phyloP scores from a whole-genome alignment of 106 monocot genomes.

The Dioscorea zingiberensis region DNA sequence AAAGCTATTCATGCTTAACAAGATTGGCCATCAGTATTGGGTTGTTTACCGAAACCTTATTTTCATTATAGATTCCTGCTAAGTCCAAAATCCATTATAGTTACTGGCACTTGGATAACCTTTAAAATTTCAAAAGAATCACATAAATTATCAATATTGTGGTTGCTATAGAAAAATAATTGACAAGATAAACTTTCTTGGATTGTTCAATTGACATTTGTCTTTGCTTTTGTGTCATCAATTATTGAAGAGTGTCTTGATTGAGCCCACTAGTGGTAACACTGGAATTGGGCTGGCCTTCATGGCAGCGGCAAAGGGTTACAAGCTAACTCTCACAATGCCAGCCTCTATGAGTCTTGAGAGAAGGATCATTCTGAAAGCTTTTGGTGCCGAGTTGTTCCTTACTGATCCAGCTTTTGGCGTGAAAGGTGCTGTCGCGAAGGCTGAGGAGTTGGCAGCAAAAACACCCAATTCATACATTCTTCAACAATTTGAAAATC shows the following conservation, averaged over 20 bases:
- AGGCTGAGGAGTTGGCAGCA: constrained; percentile 50
- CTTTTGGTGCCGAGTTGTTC: constrained; percentile 60
- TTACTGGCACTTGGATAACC: no score
- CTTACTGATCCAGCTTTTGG: constrained; percentile 53
- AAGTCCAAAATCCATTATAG: neutral
- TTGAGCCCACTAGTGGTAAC: constrained; percentile 74
- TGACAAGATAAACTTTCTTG: neutral
- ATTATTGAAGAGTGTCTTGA: constrained; percentile 47
- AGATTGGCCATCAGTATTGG: no score
- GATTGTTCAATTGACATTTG: neutral
- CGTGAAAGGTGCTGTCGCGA: constrained; percentile 54
- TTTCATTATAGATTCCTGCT: neutral
- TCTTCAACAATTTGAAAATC: constrained; percentile 72
- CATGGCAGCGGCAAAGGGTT: constrained; percentile 74
- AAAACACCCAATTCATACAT: constrained; percentile 56
- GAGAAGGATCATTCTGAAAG: constrained; percentile 62
- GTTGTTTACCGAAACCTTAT: no score
- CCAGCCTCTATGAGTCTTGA: constrained; percentile 78
- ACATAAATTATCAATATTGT: no score
- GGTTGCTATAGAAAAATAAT: no score
- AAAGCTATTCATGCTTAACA: no score
- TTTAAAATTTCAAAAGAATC: no score
- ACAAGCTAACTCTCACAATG: constrained; percentile 53
- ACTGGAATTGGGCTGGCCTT: constrained; percentile 76
- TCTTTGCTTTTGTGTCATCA: neutral